Evolutionary conservation across 2,329 filamentous ascomycete genomes (phyloP).

Genomic region (Fusarium sp.): DNA sequence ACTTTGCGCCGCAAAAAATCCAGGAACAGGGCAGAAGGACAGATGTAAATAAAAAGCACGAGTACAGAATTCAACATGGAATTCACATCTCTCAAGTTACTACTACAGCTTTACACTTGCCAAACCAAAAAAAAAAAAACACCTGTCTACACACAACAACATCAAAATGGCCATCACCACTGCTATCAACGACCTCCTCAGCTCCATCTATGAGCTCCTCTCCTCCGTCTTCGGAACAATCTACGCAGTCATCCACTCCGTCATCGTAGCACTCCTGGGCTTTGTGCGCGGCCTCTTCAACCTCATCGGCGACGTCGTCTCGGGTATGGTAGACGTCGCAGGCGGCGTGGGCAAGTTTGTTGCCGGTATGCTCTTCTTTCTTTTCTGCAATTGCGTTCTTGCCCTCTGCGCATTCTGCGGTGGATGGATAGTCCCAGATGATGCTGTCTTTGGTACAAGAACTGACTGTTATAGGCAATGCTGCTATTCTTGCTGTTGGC

Average conservation of each 20-base stretch:
- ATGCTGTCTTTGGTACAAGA: not conserved
- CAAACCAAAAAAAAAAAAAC: not conserved
- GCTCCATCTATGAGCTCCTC: slow-evolving; percentile 57
- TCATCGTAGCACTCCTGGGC: slow-evolving; percentile 50
- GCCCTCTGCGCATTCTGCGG: not conserved
- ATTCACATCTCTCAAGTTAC: not conserved
- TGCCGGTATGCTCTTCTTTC: slow-evolving; percentile 46
- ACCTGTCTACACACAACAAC: not conserved
- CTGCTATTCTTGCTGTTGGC: slow-evolving; percentile 50
- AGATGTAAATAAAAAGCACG: not conserved
- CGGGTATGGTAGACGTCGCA: slow-evolving; percentile 52
- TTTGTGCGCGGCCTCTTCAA: slow-evolving; percentile 54
- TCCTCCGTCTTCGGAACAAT: slow-evolving; percentile 52
- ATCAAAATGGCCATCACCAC: slow-evolving; percentile 50
- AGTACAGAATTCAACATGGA: not conserved
- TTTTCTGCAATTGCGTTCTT: not conserved
- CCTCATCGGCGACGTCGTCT: slow-evolving; percentile 50
- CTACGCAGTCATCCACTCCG: slow-evolving; percentile 49
- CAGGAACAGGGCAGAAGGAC: slow-evolving; percentile 22
- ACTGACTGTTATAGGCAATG: slow-evolving; percentile 48
- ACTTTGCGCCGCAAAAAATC: slow-evolving; percentile 19
- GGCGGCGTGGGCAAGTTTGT: slow-evolving; percentile 56
- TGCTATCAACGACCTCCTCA: slow-evolving; percentile 54
- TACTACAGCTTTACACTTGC: not conserved
- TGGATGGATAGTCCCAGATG: not conserved